Evolutionary conservation across 768 basidiomycete genomes (phyloP).

Genomic region (Lanmaoa rubissima): DNA sequence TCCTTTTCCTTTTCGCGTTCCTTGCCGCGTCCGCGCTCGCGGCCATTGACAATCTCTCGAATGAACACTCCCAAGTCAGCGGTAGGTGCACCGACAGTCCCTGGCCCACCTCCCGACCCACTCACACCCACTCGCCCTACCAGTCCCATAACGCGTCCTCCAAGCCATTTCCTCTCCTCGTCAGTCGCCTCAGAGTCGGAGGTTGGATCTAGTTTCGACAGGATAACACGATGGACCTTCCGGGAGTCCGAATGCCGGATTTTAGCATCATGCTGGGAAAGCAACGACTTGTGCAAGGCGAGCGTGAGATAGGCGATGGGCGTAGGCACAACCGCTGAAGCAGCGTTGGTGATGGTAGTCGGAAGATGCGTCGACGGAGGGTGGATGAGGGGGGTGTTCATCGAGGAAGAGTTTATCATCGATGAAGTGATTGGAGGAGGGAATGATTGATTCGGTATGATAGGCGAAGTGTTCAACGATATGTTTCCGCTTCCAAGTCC

Average conservation of each 20-base stretch:
- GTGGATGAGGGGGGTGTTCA: constrained; percentile 5
- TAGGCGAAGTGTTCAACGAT: constrained; percentile 22
- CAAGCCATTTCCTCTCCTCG: constrained; percentile 31
- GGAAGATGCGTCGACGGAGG: constrained; percentile 7
- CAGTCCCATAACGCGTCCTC: constrained; percentile 38
- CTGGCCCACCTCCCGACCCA: constrained; percentile 36
- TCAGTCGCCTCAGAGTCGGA: constrained; percentile 33
- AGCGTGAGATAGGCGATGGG: constrained; percentile 25
- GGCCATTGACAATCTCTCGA: constrained; percentile 37
- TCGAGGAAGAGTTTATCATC: constrained; percentile 7
- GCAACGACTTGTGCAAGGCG: constrained; percentile 21
- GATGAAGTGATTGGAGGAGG: background rate
- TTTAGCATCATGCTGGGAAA: constrained; percentile 29
- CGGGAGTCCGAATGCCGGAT: constrained; percentile 47
- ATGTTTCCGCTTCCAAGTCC: constrained; percentile 10
- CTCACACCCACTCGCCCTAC: constrained; percentile 37
- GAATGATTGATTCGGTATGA: constrained; percentile 7
- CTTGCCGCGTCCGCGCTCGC: constrained; percentile 29
- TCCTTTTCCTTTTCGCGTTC: constrained; percentile 37
- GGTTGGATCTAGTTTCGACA: constrained; percentile 52
- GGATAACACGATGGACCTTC: constrained; percentile 59
- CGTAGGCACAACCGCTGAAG: background rate
- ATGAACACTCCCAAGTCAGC: constrained; percentile 55
- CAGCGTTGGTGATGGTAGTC: constrained; percentile 15
- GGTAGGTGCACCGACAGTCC: constrained; percentile 44